Base-by-base conservation (phyloP, 2,329 filamentous ascomycete genomes). In the Fonsecaea nubica region DNA sequence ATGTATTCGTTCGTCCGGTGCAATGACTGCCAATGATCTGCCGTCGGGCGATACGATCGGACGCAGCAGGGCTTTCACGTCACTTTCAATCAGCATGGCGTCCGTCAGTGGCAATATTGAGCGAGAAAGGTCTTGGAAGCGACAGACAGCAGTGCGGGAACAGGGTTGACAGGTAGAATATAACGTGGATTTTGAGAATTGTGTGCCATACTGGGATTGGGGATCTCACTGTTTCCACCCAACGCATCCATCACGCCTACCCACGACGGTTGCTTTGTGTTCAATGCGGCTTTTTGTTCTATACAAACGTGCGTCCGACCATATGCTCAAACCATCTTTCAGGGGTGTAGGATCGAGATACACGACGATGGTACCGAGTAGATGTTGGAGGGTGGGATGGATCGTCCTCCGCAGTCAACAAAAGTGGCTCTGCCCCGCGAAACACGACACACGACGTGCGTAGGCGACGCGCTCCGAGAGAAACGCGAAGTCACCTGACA, bases 1-100 rank as follows among this genome's bases (percentile, higher is more conserved):
- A 54, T 69, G 64, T 57, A 69, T 64, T 13, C 53, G 53, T n/a
- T 65, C 57, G 25, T 71, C 69, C 18, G 62, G 55, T 8, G 59
- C 42, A 7, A 71, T 59, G 4, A 65, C 42, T 13, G 69, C 69
- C 36, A 71, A 42, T 25, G 58, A 54, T 36, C 53, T 62, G 50
- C 66, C 69, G 30, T 71, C 66, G 12, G 69, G 66, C 4, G 69
- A 71, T 15, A 70, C 42, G 5, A 64, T 53, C 7, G 68, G 65
- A 35, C 62, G 67, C 33, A 63, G 68, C 10, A 66, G 38, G 5
- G 65, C 68, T 68, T 50, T 63, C 8, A 60, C 58, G 30, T 60
- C 52, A 35, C 45, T 55, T 21, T 45, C 21, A 33, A 62, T 63
- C 32, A 66, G 60, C 59, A 67, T 64, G 45, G 18, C 62, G 53